Evolutionary conservation across 2,329 filamentous ascomycete species (phyloP), one percentile per base, ranked within the genome.

Genomic region (Dothistroma septosporum): DNA sequence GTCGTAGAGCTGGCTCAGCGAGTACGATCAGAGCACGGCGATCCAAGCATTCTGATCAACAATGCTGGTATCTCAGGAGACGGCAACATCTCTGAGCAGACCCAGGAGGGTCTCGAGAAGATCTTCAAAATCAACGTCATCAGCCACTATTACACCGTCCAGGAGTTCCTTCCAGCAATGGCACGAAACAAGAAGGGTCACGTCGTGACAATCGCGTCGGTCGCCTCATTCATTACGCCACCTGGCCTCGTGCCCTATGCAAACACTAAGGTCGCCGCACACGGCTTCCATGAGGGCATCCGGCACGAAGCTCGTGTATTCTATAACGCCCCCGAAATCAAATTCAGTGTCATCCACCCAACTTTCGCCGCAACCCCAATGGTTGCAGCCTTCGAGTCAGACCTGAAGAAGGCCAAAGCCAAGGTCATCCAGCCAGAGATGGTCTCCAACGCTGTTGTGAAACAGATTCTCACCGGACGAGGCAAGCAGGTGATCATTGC

Each of bases 41-140:
- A 79, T 21, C 78, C 79, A 1, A 78, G 76, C 5, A 77, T 81
- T 8, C 69, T 82, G 35, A 73, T 82, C 65, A 82, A 82, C 72
- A 82, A 82, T 52, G 80, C 80, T 11, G 79, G 79, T 10, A 78
- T 85, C 22, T 80, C 75, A 2, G 76, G 76, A 21, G 76, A 78
- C 21, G 76, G 77, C 0, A 61, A 63, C n/a, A 80, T 84, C 57
- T 73, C 84, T 1, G 73, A 79, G 1, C 76, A 77, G 53, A 73
- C 73, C 7, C 77, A 80, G 63, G 68, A 70, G 21, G 72, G 76
- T 24, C 76, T 83, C 47, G 73, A 76, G 12, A 76, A 76, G 61
- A 79, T 80, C 8, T 82, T 83, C 64, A 78, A 80, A 59, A 79
- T 83, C 58, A 84, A 84, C 70, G 74, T 78, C 9, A 73, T 84